Conservation (phyloP, 202 grass and related monocot species). For the Saccharum hybrid region DNA sequence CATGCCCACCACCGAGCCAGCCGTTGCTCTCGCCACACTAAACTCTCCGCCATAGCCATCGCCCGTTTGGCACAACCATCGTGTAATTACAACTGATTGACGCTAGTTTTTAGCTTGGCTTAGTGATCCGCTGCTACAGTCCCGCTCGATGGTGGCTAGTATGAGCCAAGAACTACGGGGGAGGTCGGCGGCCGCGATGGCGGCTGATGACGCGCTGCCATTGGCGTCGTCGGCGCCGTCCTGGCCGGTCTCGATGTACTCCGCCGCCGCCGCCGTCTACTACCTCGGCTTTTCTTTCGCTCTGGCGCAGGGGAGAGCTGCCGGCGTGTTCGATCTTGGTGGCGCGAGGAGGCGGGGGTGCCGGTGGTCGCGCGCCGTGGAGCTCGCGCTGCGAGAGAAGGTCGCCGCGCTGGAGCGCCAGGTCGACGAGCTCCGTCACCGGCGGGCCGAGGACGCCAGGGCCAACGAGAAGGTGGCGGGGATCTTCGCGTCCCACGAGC, state of each 20-base stretch:
- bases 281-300: slow-evolving; percentile 70
- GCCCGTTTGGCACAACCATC: neutral
- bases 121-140: too few relatives aligned
- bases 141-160: too few relatives aligned
- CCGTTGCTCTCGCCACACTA: neutral
- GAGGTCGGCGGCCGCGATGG: neutral
- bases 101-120: neutral
- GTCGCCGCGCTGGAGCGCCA: slow-evolving; percentile 44
- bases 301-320: slow-evolving; percentile 25
- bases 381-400: slow-evolving; percentile 51
- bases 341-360: slow-evolving; percentile 11
- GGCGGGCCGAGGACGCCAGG: slow-evolving; percentile 69
- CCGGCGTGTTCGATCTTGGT: slow-evolving; percentile 32
- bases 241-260: neutral
- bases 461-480: slow-evolving; percentile 89
- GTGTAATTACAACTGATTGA: neutral
- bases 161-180: neutral
- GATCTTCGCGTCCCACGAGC: slow-evolving; percentile 79
- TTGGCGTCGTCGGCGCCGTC: neutral
- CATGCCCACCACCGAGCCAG: neutral
- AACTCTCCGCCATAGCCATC: neutral
- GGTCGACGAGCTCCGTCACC: slow-evolving; percentile 52
- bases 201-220: slow-evolving; percentile 20
- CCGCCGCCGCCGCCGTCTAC: neutral
- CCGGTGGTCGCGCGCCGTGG: slow-evolving; percentile 42